phyloP scores from a whole-genome alignment of 129 eudicot species.

The Daucus carota region DH1_v3.0 NC_030384.2:33529001-33529500 shows the following conservation, averaged over 20 bases:
- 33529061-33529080: background rate
- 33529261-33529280: background rate
- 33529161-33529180: slow-evolving; percentile 87
- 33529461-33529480: slow-evolving; percentile 56
- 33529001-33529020: slow-evolving; percentile 72
- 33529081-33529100: slow-evolving; percentile 10
- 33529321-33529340: background rate
- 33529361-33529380: slow-evolving; percentile 99
- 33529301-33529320: background rate
- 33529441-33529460: slow-evolving; percentile 94
- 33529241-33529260: slow-evolving; percentile 22
- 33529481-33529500: background rate
- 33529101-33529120: slow-evolving; percentile 35
- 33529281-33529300: background rate
- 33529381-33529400: slow-evolving; percentile 89
- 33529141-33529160: slow-evolving; percentile 90
- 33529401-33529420: slow-evolving; percentile 86
- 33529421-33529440: slow-evolving; percentile 99
- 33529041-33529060: background rate
- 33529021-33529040: slow-evolving; percentile 87
- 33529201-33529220: slow-evolving; percentile 91
- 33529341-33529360: slow-evolving; percentile 80
- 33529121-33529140: slow-evolving; percentile 99
- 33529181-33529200: slow-evolving; percentile 91
- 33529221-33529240: slow-evolving; percentile 93